Evolutionary conservation across 805 yeast species (phyloP), one percentile per base, ranked within the genome.

Genomic region (Isabelozyma gotoi): DNA sequence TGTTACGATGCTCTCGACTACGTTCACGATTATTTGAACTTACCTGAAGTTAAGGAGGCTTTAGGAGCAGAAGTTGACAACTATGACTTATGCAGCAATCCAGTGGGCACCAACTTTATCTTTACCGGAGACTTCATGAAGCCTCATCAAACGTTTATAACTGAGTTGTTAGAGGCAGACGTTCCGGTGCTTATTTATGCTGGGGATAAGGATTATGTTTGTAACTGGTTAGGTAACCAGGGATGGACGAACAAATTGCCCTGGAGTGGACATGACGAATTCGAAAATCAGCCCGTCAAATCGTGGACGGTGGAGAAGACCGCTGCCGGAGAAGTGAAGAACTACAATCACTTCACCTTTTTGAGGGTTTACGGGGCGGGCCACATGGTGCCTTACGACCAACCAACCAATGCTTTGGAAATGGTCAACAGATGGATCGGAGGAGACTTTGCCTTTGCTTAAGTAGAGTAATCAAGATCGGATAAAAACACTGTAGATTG

Each of bases 321-420:
- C 41, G 52, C 55, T 33, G 78, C 81, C 35, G 97, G 97, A 49
- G 81, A 85, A 53, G 84, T 82, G 18, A 89, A 88, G 74, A 84
- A 80, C 58, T 78, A 71, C 52, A 82, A 84, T 40, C 76, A 80
- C 49, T 81, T 91, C 53, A 86, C 96, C 4, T 91, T 84, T 73
- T 74, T 88, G 67, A 80, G 96, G 65, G 81, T 90, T 7, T 90
- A 74, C 58, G 94, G 81, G 46, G 97, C 91, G 42, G 97, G 97
- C 19, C 97, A 91, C 68, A 90, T 91, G 97, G 96, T 88, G 50
- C 97, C 97, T 16, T 85, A 73, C 57, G 90, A 91, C 65, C 94
- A 86, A 71, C 96, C 96, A 21, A 82, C 79, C 57, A 74, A 76
- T 56, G 72, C 96, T 3, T 73, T 85, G 49, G 90, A 80, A 43